These are phyloP conservation scores for Pseudocercospora ulei DNA, from an alignment of 2,329 filamentous ascomycete genomes.

Conservation along the genomic window DNA sequence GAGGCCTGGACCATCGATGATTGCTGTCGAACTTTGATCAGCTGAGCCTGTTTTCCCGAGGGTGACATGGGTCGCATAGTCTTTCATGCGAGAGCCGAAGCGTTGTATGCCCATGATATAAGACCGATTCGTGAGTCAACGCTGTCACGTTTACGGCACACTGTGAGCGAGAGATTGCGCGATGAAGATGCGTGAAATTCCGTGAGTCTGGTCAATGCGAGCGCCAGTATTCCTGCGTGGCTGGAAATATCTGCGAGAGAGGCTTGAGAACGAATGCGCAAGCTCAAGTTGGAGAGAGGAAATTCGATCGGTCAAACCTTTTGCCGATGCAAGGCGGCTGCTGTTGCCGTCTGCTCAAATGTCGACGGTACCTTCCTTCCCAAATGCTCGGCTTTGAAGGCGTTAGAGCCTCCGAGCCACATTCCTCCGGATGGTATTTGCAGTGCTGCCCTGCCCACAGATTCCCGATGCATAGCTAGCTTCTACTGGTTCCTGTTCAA, in stretches of 20 bases:
- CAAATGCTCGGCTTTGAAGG: too few species aligned
- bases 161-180: too few species aligned
- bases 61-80: conserved; percentile 12
- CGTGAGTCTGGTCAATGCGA: too few species aligned
- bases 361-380: background rate
- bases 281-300: background rate
- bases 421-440: too few species aligned
- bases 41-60: conserved; percentile 10
- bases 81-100: conserved; percentile 22
- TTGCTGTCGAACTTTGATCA: conserved; percentile 30
- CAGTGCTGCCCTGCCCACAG: too few species aligned
- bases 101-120: conserved; percentile 25
- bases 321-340: background rate
- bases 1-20: conserved; percentile 70
- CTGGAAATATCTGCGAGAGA: too few species aligned
- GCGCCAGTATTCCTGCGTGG: too few species aligned
- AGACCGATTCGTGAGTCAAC: background rate
- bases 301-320: background rate
- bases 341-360: background rate
- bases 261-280: background rate
- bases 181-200: too few species aligned
- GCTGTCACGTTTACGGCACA: too few species aligned
- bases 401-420: too few species aligned
- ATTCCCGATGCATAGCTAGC: too few species aligned
- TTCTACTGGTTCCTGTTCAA: too few species aligned